These are phyloP conservation scores for Syzygium oleosum DNA, from an alignment of 345 rosid species.

Conservation along the genomic window DNA sequence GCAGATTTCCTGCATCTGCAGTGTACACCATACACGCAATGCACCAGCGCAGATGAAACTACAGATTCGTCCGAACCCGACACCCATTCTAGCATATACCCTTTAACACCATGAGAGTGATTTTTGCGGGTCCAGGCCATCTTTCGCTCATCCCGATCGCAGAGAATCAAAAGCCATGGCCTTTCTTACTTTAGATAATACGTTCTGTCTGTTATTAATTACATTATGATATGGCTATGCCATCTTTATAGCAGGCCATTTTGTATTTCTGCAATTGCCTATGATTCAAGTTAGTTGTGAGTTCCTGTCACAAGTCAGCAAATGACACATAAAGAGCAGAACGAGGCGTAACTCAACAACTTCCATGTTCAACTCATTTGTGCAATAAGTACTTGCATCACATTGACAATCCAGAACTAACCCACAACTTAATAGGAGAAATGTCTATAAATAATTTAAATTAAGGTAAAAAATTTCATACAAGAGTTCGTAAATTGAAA, in stretches of 20 bases:
- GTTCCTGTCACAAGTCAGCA: not conserved
- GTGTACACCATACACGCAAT: not conserved
- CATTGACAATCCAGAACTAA: not conserved
- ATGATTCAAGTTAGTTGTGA: not conserved
- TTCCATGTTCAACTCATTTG: not conserved
- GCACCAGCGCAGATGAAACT: not conserved
- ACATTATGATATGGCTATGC: not conserved
- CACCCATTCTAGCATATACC: not conserved
- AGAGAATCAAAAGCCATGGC: not conserved
- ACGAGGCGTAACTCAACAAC: not conserved
- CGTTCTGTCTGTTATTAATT: not conserved
- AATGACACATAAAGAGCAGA: not conserved
- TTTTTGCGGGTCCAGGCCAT: not conserved
- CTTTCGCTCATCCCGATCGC: not conserved
- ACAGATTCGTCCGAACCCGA: not conserved
- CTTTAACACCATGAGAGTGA: not conserved
- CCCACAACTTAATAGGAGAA: not conserved
- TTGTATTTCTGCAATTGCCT: not conserved
- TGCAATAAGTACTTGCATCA: not conserved
- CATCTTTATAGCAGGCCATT: not conserved
- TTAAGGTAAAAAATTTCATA: not conserved
- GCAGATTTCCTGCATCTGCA: not conserved
- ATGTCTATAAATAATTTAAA: not conserved
- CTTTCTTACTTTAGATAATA: not conserved
- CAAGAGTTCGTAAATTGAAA: not conserved